Conservation (phyloP, 192 early-diverging fungal species). For the Coemansia sp. region DNA sequence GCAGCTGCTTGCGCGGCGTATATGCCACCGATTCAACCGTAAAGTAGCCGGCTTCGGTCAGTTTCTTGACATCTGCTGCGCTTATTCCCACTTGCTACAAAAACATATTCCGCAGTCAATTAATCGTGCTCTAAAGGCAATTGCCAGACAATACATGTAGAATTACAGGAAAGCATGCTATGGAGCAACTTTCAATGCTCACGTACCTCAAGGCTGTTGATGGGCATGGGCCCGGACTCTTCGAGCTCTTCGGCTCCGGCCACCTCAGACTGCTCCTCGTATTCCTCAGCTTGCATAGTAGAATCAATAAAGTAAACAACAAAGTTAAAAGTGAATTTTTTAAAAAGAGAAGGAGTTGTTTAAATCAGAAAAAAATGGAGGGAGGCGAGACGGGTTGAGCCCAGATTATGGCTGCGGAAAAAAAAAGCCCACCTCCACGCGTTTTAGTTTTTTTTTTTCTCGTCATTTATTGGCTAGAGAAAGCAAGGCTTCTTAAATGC, state of each 20-base stretch:
- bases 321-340: slow-evolving; percentile 3
- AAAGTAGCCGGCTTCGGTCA: slow-evolving; percentile 80
- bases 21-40: slow-evolving; percentile 93
- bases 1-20: slow-evolving; percentile 82
- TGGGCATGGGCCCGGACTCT: slow-evolving; percentile 53
- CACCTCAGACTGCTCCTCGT: slow-evolving; percentile 52
- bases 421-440: neutral
- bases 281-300: slow-evolving; percentile 49
- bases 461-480: neutral
- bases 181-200: neutral
- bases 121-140: too few species aligned
- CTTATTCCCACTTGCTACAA: slow-evolving; percentile 66
- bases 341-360: slow-evolving; percentile 7
- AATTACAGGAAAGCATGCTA: neutral
- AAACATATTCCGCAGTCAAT: slow-evolving; percentile 3
- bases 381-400: neutral
- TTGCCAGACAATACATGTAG: too few species aligned
- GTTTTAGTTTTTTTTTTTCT: slow-evolving; percentile 4
- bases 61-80: slow-evolving; percentile 75
- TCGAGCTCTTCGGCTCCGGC: slow-evolving; percentile 53
- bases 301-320: slow-evolving; percentile 1
- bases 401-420: slow-evolving; percentile 14
- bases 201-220: slow-evolving; percentile 58
- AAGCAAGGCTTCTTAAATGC: too few species aligned
- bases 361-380: slow-evolving; percentile 1